Conservation (phyloP, 345 rosid species). For the Pugionium dolabratum region DNA sequence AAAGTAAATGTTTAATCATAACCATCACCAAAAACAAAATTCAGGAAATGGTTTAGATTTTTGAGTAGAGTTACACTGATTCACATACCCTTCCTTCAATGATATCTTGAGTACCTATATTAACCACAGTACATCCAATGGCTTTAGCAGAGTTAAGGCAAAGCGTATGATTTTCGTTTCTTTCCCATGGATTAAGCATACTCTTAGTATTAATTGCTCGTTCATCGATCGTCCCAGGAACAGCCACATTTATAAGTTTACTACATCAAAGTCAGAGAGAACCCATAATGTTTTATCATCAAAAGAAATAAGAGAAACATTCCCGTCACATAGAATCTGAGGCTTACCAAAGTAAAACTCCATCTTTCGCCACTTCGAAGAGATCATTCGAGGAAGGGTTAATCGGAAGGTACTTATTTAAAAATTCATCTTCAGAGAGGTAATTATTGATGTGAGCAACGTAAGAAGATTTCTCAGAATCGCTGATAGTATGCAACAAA, state of each 20-base stretch:
- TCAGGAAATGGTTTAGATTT: neutral
- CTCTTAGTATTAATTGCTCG: slow-evolving; percentile 94
- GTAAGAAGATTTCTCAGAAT: slow-evolving; percentile 92
- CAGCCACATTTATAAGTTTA: slow-evolving; percentile 97
- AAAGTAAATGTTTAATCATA: slow-evolving; percentile 20
- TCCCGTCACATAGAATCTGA: neutral
- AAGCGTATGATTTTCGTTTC: slow-evolving; percentile 95
- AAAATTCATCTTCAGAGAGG: slow-evolving; percentile 73
- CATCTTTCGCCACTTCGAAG: slow-evolving; percentile 90
- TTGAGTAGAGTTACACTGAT: neutral
- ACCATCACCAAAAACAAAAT: slow-evolving; percentile 10
- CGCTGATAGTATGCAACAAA: slow-evolving; percentile 88
- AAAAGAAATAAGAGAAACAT: slow-evolving; percentile 17
- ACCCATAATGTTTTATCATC: slow-evolving; percentile 5
- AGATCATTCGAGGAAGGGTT: slow-evolving; percentile 88
- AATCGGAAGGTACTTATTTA: slow-evolving; percentile 74
- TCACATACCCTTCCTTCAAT: slow-evolving; percentile 94
- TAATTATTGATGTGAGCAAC: slow-evolving; percentile 90
- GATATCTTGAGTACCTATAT: slow-evolving; percentile 90
- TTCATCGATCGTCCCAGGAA: slow-evolving; percentile 98
- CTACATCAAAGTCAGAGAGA: slow-evolving; percentile 47
- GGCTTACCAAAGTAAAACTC: slow-evolving; percentile 87
- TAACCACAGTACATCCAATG: slow-evolving; percentile 97
- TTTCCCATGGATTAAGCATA: slow-evolving; percentile 97
- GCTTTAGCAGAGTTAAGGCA: slow-evolving; percentile 98